Percentiles rank a stretch among this genome's conserved stretches.
Conservation (phyloP, 2,329 filamentous ascomycete genomes). For the Penicillium fuscoglaucum region DNA sequence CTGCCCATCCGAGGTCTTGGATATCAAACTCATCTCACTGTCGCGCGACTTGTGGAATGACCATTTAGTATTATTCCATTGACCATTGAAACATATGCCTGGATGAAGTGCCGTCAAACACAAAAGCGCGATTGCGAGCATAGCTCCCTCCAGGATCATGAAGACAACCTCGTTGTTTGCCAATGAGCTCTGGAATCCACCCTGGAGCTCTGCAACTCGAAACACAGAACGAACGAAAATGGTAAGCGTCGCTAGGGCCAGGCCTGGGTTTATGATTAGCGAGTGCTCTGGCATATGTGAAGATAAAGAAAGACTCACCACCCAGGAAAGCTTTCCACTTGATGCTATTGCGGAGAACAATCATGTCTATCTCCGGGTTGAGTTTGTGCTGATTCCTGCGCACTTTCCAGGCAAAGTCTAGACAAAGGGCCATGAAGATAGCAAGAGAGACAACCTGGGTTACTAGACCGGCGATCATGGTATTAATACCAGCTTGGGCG, state of each 20-base stretch:
- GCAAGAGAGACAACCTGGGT: conserved; percentile 61
- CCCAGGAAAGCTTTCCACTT: neutral
- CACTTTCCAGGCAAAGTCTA: neutral
- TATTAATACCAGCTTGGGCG: conserved; percentile 53
- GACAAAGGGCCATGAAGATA: conserved; percentile 47
- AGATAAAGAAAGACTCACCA: neutral
- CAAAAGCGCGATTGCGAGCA: conserved; percentile 40
- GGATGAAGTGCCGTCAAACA: neutral
- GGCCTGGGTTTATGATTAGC: neutral
- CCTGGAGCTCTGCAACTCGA: conserved; percentile 51
- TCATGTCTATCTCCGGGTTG: neutral
- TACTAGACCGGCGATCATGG: conserved; percentile 65
- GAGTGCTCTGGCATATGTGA: neutral
- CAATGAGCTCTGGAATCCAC: conserved; percentile 48
- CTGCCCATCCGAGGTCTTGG: neutral
- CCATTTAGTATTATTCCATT: neutral
- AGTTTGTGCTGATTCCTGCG: neutral
- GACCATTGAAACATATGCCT: neutral
- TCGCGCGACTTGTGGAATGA: neutral
- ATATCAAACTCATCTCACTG: neutral
- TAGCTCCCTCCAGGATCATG: conserved; percentile 53
- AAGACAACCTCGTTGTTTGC: conserved; percentile 53
- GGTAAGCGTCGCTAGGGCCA: conserved; percentile 10
- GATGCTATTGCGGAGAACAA: neutral
- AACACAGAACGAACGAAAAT: conserved; percentile 52